Evolutionary conservation across 768 basidiomycete species (phyloP).

Genomic region (Terana coerulea): DNA sequence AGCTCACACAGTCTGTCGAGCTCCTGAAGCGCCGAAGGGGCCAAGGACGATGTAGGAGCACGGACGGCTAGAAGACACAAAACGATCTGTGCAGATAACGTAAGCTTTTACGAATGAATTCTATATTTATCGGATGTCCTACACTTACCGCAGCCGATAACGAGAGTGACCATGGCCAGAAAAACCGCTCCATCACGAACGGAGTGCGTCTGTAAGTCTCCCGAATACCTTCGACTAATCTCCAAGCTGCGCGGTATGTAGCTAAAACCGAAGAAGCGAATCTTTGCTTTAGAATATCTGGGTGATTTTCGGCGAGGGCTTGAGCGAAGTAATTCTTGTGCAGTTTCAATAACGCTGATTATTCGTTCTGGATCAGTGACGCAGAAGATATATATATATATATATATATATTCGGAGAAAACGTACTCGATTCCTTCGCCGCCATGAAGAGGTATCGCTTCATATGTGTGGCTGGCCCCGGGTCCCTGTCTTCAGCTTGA

Average conservation of each 20-base stretch:
- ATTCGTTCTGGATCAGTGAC: conserved; percentile 9
- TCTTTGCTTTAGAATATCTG: conserved; percentile 54
- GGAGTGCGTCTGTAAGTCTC: conserved; percentile 39
- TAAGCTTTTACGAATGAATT: too few species aligned
- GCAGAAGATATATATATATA: background rate
- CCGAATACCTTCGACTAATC: conserved; percentile 49
- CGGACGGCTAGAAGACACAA: conserved; percentile 35
- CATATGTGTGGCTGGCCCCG: conserved; percentile 13
- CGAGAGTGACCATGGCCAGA: conserved; percentile 61
- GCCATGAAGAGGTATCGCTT: conserved; percentile 22
- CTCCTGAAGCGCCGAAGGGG: conserved; percentile 31
- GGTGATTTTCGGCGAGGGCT: conserved; percentile 56
- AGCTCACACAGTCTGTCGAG: conserved; percentile 30
- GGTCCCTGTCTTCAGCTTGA: conserved; percentile 12
- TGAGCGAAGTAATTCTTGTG: conserved; percentile 68
- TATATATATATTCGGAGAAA: too few species aligned
- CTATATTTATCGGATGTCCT: too few species aligned
- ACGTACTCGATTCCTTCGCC: conserved; percentile 27
- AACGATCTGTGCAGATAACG: conserved; percentile 46
- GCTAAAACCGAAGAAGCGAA: conserved; percentile 70
- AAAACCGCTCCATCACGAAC: conserved; percentile 40
- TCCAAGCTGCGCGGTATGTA: conserved; percentile 68
- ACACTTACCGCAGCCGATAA: conserved; percentile 61
- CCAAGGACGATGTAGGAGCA: conserved; percentile 34
- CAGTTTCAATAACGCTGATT: conserved; percentile 54